phyloP scores from a whole-genome alignment of 1,139 yeast genomes.

The Debaryomyces singareniensis region DNA sequence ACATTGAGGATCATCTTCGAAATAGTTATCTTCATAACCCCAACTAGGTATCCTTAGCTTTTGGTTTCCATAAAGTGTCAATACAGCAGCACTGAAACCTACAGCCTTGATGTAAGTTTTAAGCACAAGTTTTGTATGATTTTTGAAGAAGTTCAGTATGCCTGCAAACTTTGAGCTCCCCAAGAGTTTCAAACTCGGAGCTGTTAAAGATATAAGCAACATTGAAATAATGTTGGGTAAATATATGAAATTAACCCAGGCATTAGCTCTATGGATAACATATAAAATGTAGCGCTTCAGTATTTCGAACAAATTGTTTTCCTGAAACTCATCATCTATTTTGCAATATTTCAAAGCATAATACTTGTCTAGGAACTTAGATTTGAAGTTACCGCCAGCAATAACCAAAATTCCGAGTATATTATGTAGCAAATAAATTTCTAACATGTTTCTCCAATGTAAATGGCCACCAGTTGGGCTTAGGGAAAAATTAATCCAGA shows the following conservation, averaged over 20 bases:
- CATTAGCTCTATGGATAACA: constrained; percentile 23
- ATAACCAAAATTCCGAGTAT: constrained; percentile 10
- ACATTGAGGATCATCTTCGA: constrained; percentile 9
- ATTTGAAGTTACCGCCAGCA: background rate
- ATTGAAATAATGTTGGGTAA: constrained; percentile 33
- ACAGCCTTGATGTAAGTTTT: constrained; percentile 30
- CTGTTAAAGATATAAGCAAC: constrained; percentile 27
- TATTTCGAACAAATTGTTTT: constrained; percentile 21
- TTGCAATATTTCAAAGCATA: background rate
- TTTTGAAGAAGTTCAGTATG: constrained; percentile 9
- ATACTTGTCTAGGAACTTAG: background rate
- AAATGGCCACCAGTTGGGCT: constrained; percentile 18
- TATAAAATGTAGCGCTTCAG: constrained; percentile 14
- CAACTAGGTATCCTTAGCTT: constrained; percentile 20
- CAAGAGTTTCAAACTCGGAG: constrained; percentile 21
- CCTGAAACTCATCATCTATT: background rate
- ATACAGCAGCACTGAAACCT: constrained; percentile 30
- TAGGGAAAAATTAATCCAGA: constrained; percentile 36
- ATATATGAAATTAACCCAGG: constrained; percentile 31
- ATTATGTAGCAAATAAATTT: constrained; percentile 24
- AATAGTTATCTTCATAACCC: constrained; percentile 12
- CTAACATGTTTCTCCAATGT: constrained; percentile 23
- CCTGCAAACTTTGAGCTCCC: constrained; percentile 8
- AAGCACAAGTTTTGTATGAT: constrained; percentile 21
- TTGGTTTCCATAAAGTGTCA: constrained; percentile 22